Conservation (phyloP, 148 eudicot genomes). For the Rhododendron griersonianum region DNA sequence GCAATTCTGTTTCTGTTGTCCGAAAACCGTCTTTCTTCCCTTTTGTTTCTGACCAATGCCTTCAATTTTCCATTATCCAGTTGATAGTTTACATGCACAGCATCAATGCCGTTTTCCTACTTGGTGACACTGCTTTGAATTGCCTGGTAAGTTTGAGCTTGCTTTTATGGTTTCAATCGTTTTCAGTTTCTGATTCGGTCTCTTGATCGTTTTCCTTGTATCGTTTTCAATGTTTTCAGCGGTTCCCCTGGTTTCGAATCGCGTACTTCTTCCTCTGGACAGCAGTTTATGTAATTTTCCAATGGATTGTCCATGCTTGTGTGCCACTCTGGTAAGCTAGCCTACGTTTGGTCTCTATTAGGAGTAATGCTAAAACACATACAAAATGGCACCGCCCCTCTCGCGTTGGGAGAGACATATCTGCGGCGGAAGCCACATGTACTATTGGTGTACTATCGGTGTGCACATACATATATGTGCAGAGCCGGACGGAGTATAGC, state of each 20-base stretch:
- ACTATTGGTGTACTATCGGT: not conserved
- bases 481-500: no score
- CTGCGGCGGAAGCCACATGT: not conserved
- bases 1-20: not conserved
- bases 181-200: not conserved
- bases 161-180: not conserved
- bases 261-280: slow-evolving; percentile 87
- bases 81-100: slow-evolving; percentile 76
- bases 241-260: slow-evolving; percentile 89
- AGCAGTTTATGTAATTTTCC: slow-evolving; percentile 58
- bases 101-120: slow-evolving; percentile 74
- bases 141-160: slow-evolving; percentile 51
- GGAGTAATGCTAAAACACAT: not conserved
- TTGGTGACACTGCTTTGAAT: slow-evolving; percentile 79
- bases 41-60: not conserved
- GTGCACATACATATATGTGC: no score
- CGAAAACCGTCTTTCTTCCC: not conserved
- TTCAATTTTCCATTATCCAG: slow-evolving; percentile 31
- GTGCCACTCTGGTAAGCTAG: slow-evolving; percentile 55
- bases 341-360: not conserved
- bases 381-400: not conserved
- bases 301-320: slow-evolving; percentile 82
- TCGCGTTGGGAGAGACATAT: no score
- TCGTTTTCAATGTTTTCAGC: slow-evolving; percentile 26
- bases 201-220: not conserved